phyloP scores from a whole-genome alignment of 2,329 filamentous ascomycete genomes.

The Penicillium frequentans region DNA sequence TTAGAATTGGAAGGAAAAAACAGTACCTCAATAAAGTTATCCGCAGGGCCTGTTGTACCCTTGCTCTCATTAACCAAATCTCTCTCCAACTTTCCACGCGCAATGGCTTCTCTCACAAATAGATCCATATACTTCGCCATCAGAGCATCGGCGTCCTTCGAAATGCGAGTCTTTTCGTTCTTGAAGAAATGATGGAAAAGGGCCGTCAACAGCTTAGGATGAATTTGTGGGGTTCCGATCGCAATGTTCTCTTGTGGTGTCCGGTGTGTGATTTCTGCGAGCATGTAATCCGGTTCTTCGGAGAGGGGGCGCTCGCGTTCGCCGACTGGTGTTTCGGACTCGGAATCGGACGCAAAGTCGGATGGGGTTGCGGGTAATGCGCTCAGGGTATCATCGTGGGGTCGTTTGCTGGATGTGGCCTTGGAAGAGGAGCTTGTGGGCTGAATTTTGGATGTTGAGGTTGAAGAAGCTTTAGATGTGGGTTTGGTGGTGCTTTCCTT shows the following conservation, averaged over 20 bases:
- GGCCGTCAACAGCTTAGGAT: constrained; percentile 70
- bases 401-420: neutral
- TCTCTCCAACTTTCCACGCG: constrained; percentile 72
- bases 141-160: constrained; percentile 72
- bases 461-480: constrained; percentile 4
- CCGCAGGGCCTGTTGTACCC: constrained; percentile 35
- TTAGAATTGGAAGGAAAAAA: neutral
- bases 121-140: constrained; percentile 85
- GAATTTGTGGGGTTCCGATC: constrained; percentile 55
- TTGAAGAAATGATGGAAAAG: constrained; percentile 78
- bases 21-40: constrained; percentile 72
- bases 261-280: constrained; percentile 44
- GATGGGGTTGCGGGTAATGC: constrained; percentile 11
- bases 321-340: constrained; percentile 13
- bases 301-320: constrained; percentile 26
- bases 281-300: constrained; percentile 48
- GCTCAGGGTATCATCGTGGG: constrained; percentile 5
- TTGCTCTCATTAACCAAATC: constrained; percentile 41
- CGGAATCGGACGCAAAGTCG: constrained; percentile 21
- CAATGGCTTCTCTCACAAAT: constrained; percentile 86
- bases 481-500: constrained; percentile 15
- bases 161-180: constrained; percentile 69
- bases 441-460: constrained; percentile 10
- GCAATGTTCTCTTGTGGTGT: constrained; percentile 30
- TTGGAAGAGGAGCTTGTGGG: neutral